Percentiles rank a stretch among this genome's conserved stretches.
These are phyloP conservation scores for Phialemoniopsis sp. DNA, from an alignment of 2,329 filamentous ascomycete genomes.

Conservation along the genomic window DNA sequence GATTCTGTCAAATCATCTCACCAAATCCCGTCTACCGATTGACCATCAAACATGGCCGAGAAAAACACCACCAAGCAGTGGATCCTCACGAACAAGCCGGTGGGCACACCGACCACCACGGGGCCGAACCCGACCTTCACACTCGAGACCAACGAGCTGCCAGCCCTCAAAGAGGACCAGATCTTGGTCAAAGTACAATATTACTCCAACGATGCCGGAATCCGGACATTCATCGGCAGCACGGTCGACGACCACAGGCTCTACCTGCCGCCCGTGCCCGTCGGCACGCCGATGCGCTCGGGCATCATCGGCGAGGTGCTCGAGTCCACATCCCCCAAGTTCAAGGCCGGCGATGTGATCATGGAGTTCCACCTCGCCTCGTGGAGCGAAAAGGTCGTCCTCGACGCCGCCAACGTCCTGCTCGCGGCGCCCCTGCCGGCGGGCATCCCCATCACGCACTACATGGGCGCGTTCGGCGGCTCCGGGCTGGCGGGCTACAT, in stretches of 20 bases:
- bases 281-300: constrained; percentile 19
- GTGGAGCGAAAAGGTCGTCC: constrained; percentile 18
- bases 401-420: constrained; percentile 15
- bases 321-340: constrained; percentile 14
- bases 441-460: constrained; percentile 16
- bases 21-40: no score
- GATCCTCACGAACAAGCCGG: constrained; percentile 18
- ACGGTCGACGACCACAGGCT: constrained; percentile 17
- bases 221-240: constrained; percentile 20
- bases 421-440: constrained; percentile 12
- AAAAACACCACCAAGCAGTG: constrained; percentile 21
- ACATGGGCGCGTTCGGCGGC: constrained; percentile 19
- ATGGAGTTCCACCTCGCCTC: constrained; percentile 18
- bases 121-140: constrained; percentile 20
- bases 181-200: constrained; percentile 16
- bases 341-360: constrained; percentile 15
- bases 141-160: constrained; percentile 16
- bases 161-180: constrained; percentile 16
- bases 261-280: constrained; percentile 17
- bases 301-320: constrained; percentile 20
- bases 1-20: no score
- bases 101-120: constrained; percentile 14
- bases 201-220: constrained; percentile 23
- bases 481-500: constrained; percentile 39
- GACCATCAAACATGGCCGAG: no score